Conservation (phyloP, 768 basidiomycete genomes). For the Xerocomellus dryophilus region DNA sequence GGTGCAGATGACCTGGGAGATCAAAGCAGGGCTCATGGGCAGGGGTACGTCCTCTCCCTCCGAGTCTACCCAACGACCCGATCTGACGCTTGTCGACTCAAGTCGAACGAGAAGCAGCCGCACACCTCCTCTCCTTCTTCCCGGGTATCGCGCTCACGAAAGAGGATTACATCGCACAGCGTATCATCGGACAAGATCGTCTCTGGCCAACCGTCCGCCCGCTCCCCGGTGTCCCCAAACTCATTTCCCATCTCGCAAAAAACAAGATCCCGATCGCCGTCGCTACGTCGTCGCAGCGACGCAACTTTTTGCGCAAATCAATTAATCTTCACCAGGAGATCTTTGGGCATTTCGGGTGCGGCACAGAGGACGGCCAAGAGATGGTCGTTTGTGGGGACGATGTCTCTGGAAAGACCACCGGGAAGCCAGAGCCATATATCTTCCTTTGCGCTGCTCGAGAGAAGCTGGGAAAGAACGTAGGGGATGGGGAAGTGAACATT, state of each 20-base stretch:
- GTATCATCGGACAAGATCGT: constrained; percentile 55
- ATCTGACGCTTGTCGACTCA: background rate
- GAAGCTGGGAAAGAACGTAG: constrained; percentile 55
- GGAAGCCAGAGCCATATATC: constrained; percentile 83
- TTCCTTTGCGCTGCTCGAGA: constrained; percentile 71
- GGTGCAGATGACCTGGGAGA: constrained; percentile 81
- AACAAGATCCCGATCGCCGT: constrained; percentile 75
- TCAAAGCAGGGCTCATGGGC: constrained; percentile 88
- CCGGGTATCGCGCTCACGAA: constrained; percentile 65
- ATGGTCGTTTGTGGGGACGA: constrained; percentile 76
- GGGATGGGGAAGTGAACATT: constrained; percentile 37
- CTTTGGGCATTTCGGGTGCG: constrained; percentile 43
- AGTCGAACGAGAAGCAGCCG: constrained; percentile 65
- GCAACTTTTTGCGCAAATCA: constrained; percentile 68
- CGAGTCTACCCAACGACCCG: background rate
- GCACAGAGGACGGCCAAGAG: constrained; percentile 29
- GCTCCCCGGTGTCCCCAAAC: constrained; percentile 68
- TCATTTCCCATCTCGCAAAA: constrained; percentile 66
- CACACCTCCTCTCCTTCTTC: constrained; percentile 74
- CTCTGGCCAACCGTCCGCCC: constrained; percentile 68
- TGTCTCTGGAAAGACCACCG: constrained; percentile 46
- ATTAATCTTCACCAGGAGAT: constrained; percentile 50
- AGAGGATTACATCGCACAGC: constrained; percentile 56
- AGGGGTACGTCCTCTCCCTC: constrained; percentile 48
- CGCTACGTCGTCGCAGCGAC: constrained; percentile 70